Conservation (phyloP, 768 basidiomycete genomes). For the Xerocomellus dryophilus region DNA sequence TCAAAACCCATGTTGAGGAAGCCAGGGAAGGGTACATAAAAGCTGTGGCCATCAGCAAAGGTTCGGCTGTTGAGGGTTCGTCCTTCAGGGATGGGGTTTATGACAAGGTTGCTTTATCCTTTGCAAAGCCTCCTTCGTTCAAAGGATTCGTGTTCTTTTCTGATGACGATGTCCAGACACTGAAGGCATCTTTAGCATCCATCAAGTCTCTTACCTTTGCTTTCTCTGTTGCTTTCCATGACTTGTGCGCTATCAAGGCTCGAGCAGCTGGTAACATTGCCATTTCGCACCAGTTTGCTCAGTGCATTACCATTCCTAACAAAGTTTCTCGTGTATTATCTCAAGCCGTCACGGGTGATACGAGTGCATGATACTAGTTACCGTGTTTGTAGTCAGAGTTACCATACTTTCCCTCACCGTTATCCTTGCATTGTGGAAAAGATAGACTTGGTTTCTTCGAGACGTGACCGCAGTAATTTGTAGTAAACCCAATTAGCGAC, state of each 20-base stretch:
- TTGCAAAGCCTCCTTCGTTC: conserved; percentile 28
- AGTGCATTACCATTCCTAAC: conserved; percentile 20
- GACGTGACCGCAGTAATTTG: background rate
- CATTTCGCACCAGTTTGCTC: conserved; percentile 25
- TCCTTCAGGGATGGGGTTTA: background rate
- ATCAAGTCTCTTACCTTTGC: conserved; percentile 37
- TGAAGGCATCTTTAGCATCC: conserved; percentile 61
- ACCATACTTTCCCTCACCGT: background rate
- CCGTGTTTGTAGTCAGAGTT: background rate
- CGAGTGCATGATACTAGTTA: background rate
- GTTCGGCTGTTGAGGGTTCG: background rate
- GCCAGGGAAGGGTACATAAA: conserved; percentile 19
- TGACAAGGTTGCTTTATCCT: conserved; percentile 28
- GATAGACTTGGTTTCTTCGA: background rate
- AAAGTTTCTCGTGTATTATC: conserved; percentile 21
- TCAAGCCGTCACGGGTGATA: conserved; percentile 8
- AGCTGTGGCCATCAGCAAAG: conserved; percentile 6
- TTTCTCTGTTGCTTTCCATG: conserved; percentile 52
- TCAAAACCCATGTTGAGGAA: conserved; percentile 39
- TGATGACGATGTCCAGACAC: conserved; percentile 34
- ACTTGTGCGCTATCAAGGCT: conserved; percentile 57
- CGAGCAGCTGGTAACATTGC: conserved; percentile 27
- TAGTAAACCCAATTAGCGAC: conserved; percentile 1
- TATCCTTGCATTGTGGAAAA: background rate
- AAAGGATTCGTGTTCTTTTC: conserved; percentile 20